A percentile compares a stretch with the other conserved stretches of the same genome.
phyloP scores from a whole-genome alignment of 306 rosid genomes.

The Luffa aegyptiaca region DNA sequence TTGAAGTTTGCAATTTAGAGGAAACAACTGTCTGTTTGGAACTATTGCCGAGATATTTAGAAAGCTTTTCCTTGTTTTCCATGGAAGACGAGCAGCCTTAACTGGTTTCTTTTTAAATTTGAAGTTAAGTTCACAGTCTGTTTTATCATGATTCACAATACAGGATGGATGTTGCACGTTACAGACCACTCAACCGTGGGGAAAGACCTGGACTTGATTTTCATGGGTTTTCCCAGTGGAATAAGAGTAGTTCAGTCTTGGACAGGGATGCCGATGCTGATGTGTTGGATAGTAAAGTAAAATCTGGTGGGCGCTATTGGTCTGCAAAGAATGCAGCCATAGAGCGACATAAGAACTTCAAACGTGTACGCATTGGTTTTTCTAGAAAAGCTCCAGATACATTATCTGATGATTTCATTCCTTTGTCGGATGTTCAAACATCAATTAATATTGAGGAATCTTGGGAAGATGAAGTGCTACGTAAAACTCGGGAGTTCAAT shows the following conservation, averaged over 20 bases:
- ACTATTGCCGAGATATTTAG: neutral
- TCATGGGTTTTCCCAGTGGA: slow-evolving; percentile 38
- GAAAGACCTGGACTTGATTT: slow-evolving; percentile 25
- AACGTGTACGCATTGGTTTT: slow-evolving; percentile 51
- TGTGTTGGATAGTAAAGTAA: slow-evolving; percentile 52
- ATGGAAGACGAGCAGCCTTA: neutral
- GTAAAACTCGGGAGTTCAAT: slow-evolving; percentile 77
- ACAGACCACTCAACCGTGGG: slow-evolving; percentile 38
- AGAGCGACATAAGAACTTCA: slow-evolving; percentile 72
- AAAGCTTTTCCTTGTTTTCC: neutral
- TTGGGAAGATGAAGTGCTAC: slow-evolving; percentile 85
- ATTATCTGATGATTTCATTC: slow-evolving; percentile 48
- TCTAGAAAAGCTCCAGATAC: slow-evolving; percentile 28
- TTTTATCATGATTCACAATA: slow-evolving; percentile 16
- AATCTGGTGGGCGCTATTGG: slow-evolving; percentile 84
- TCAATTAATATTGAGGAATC: slow-evolving; percentile 65
- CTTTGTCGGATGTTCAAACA: slow-evolving; percentile 41
- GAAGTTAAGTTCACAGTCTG: neutral
- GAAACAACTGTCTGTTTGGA: neutral
- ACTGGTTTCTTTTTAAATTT: neutral
- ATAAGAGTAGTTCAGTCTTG: slow-evolving; percentile 26
- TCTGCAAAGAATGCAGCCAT: slow-evolving; percentile 74
- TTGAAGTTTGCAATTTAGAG: neutral
- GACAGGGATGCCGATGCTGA: slow-evolving; percentile 76
- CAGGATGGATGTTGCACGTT: slow-evolving; percentile 95